Percentiles rank a stretch among this genome's conserved stretches.
Evolutionary conservation across 2,329 filamentous ascomycete genomes (phyloP).

Genomic region (Colletotrichum truncatum): DNA sequence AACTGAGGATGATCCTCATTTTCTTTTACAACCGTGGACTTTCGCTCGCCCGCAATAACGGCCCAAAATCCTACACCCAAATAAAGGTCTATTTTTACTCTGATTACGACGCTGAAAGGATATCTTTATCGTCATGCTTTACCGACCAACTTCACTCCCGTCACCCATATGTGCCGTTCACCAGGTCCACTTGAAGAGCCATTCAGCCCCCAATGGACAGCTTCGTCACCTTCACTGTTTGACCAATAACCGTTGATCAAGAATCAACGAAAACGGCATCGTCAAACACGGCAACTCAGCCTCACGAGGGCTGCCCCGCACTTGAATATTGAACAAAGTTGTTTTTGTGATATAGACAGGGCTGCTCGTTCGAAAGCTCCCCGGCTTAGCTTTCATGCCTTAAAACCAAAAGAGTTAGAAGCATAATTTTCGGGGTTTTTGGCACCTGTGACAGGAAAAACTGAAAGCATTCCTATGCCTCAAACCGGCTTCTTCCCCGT

Average conservation of each 20-base stretch:
- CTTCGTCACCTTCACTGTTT: not conserved
- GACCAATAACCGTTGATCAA: not conserved
- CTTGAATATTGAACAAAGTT: not conserved
- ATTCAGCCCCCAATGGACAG: not conserved
- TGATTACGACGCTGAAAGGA: not conserved
- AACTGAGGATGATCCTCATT: conserved; percentile 1
- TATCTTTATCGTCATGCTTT: not conserved
- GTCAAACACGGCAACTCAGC: not conserved
- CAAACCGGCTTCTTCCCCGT: not conserved
- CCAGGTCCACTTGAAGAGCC: not conserved
- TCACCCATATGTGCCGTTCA: not conserved
- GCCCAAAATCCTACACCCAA: not conserved
- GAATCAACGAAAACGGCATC: not conserved
- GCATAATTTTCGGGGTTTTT: conserved; percentile 6
- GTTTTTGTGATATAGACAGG: not conserved
- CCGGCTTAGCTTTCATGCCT: not conserved
- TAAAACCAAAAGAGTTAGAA: conserved; percentile 1
- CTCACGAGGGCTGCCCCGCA: not conserved
- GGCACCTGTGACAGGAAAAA: not conserved
- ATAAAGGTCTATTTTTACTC: not conserved
- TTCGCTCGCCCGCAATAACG: not conserved
- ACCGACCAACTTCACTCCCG: not conserved
- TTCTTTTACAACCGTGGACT: not conserved
- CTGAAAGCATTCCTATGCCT: too few relatives aligned
- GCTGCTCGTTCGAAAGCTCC: not conserved